Percentiles rank a stretch among this genome's conserved stretches.
Evolutionary conservation across 2,329 filamentous ascomycete species (phyloP).

Genomic region (Exophiala sp.): DNA sequence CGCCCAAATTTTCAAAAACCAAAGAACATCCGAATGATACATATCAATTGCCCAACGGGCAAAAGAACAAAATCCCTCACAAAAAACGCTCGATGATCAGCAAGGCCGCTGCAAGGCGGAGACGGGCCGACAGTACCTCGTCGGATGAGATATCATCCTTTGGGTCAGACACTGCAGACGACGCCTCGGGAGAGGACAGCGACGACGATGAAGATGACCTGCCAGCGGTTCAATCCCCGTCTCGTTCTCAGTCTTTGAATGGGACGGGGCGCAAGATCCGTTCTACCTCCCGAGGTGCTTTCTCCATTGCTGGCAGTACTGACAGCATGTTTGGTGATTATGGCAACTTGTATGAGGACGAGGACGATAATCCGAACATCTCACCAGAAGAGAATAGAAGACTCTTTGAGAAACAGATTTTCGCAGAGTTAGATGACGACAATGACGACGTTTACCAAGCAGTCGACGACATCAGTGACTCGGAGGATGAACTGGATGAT

Average conservation of each 20-base stretch:
- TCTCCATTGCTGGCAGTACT: conserved; percentile 19
- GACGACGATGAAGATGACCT: conserved; percentile 36
- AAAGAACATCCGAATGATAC: conserved; percentile 19
- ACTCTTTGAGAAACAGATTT: conserved; percentile 24
- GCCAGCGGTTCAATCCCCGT: conserved; percentile 39
- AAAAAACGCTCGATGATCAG: conserved; percentile 12
- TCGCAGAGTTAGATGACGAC: conserved; percentile 32
- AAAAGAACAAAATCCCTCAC: conserved; percentile 10
- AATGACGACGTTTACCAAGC: conserved; percentile 54
- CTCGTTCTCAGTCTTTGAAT: conserved; percentile 37
- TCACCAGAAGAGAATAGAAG: conserved; percentile 24
- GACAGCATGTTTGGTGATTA: conserved; percentile 24
- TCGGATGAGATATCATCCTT: conserved; percentile 13
- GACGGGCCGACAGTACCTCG: conserved; percentile 13
- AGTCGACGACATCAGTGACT: conserved; percentile 73
- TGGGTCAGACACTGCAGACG: conserved; percentile 21
- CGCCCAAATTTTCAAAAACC: conserved; percentile 11
- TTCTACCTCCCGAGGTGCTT: conserved; percentile 4
- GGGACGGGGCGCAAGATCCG: conserved; percentile 39
- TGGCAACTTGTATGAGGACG: conserved; percentile 19
- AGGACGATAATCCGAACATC: conserved; percentile 15
- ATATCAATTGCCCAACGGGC: conserved; percentile 12
- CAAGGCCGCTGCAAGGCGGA: conserved; percentile 13
- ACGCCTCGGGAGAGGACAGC: conserved; percentile 29
- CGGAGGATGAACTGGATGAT: conserved; percentile 72